Base-by-base conservation (phyloP, 1,284 basidiomycete genomes). In the Athelia sp. region DNA sequence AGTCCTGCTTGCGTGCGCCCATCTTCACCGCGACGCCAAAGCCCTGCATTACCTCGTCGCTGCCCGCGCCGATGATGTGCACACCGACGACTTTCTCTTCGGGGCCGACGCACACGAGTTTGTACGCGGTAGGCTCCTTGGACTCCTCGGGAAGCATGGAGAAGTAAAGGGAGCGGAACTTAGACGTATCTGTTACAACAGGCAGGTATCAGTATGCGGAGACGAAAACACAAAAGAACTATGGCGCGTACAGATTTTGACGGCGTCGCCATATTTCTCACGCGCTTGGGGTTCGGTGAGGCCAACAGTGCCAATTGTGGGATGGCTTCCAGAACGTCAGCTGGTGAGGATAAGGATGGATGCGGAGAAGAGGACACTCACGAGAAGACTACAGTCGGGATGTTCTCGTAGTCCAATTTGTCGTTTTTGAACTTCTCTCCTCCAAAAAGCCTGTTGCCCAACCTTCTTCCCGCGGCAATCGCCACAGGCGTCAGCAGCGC, bases 401-500 rank as follows among this genome's bases (percentile, higher is more conserved):
- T 94, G 66, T 98, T 83, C 42, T 87, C 79, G 66, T 99, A 99
- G 62, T 77, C 79, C 54, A 98, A 78, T 68, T 94, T 92, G 62
- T 98, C 90, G 50, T 88, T 67, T 73, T 89, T 92, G 75, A 81
- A 93, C 67, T 90, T 75, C 48, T 82, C 77, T 0, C 84, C 83
- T 10, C 96, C 97, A 64, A 93, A 99, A 47, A 99, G 71, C 46
- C 97, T 76, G 73, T 98, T 99, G 46, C 86, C 79, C 35, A 98
- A 72, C 53, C 93, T 75, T 50, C 96, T 76, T 21, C 94, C 96
- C 4, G 97, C 97, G 45, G 96, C 96, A 54, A 99, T 97, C 19
- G 96, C 97, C 4, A 99, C 97, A n/a, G 97, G 96, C 1, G 96
- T 99, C 53, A 99, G 76, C 23, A 95, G 73, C 21, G 84, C 91